Evolutionary conservation across 2,329 filamentous ascomycete species (phyloP), one percentile per base, ranked within the genome.

Genomic region (Claviceps digitariae): DNA sequence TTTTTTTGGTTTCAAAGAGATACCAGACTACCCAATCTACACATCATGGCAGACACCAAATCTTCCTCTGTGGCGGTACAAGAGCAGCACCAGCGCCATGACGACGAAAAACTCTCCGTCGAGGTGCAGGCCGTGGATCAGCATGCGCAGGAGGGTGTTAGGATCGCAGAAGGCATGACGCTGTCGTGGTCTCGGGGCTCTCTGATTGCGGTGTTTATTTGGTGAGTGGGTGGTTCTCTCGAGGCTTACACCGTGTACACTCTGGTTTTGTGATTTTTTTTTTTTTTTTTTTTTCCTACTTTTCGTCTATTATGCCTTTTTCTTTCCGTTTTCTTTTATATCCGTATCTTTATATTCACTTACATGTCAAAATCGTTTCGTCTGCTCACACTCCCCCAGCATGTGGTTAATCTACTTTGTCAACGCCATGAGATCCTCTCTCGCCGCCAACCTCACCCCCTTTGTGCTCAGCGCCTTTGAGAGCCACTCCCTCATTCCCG

Each of bases 401-500:
- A 54, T 54, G 38, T 54, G 53, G 53, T 9, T 54, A 40, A 48
- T 54, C 17, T 54, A 54, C 40, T 54, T 54, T 6, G 13, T 31
- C 25, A 51, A 54, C 45, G 51, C 53, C 2, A 52, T 54, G 53
- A 29, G 51, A 25, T 54, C 53, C 2, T 43, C 45, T 27, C 34
- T 54, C 36, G 46, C 44, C 20, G 40, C 46, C 15, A 52, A 50
- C 7, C 46, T 54, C 5, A 21, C 38, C 4, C 27, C 53, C 44
- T 54, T 46, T 23, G 50, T 52, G 5, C 10, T 38, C 15, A 78
- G 73, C 59, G 69, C 67, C 27, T 83, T 75, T 56, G 60, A 71
- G 41, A 63, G 68, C 3, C 79, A 82, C 59, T 79, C 77, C 6
- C 68, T 81, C 6, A 64, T 78, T 40, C 72, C 74, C 3, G 71